phyloP scores from a whole-genome alignment of 2,329 filamentous ascomycete species.

The Talaromyces funiculosus region DNA sequence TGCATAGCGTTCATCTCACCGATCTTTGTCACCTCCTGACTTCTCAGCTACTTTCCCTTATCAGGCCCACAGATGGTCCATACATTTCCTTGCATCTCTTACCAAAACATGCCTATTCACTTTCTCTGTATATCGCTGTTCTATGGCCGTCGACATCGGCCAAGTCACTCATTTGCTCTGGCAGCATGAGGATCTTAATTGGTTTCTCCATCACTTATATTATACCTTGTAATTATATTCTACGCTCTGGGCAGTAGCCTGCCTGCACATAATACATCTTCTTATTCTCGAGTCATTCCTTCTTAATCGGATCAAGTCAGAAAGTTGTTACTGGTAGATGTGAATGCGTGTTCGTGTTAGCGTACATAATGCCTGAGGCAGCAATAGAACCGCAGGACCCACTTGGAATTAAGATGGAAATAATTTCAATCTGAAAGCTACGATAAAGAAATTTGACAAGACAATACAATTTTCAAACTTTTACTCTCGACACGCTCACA shows the following conservation, averaged over 20 bases:
- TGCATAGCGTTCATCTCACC: constrained; percentile 14
- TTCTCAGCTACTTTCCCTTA: constrained; percentile 3
- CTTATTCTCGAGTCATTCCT: background rate
- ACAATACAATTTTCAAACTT: background rate
- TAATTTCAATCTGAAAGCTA: background rate
- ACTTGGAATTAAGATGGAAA: background rate
- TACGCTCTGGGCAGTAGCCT: constrained; percentile 3
- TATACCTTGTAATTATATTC: constrained; percentile 16
- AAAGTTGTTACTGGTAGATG: background rate
- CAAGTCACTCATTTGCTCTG: constrained; percentile 14
- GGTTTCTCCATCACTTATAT: background rate
- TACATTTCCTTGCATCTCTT: constrained; percentile 19
- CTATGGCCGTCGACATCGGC: constrained; percentile 1
- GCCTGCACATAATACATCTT: constrained; percentile 14
- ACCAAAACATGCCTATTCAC: background rate
- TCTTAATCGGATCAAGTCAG: background rate
- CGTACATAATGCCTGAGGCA: background rate
- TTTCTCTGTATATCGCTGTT: constrained; percentile 17
- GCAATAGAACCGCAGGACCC: background rate
- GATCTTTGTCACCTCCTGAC: constrained; percentile 2
- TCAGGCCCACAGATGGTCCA: constrained; percentile 10
- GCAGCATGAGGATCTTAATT: constrained; percentile 10
- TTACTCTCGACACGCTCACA: background rate
- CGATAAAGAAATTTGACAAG: background rate
- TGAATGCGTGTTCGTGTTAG: background rate